Evolutionary conservation across 2,329 filamentous ascomycete species (phyloP).

Genomic region (Annulohypoxylon truncatum): DNA sequence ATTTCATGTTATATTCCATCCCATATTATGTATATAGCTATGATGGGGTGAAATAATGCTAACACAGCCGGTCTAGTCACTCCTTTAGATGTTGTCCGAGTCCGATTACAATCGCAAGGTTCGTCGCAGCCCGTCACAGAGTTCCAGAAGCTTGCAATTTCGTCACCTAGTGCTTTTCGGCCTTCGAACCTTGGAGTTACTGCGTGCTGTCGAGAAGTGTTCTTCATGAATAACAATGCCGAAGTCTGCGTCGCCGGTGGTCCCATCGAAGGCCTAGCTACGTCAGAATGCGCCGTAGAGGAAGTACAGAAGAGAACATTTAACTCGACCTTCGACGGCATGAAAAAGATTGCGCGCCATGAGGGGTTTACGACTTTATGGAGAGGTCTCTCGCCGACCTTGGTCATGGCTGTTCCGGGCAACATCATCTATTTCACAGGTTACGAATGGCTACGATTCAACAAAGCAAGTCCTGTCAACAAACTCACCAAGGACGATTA

Average conservation of each 20-base stretch:
- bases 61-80: slow-evolving; percentile 71
- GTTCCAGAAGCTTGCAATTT: slow-evolving; percentile 66
- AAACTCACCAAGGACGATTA: slow-evolving; percentile 73
- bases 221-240: slow-evolving; percentile 89
- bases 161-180: slow-evolving; percentile 75
- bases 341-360: slow-evolving; percentile 94
- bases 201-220: slow-evolving; percentile 95
- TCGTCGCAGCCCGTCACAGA: slow-evolving; percentile 62
- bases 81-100: slow-evolving; percentile 94
- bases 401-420: slow-evolving; percentile 92
- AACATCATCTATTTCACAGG: slow-evolving; percentile 99
- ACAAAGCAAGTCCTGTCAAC: slow-evolving; percentile 77
- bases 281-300: slow-evolving; percentile 83
- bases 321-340: slow-evolving; percentile 89
- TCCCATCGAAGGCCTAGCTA: slow-evolving; percentile 60
- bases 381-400: slow-evolving; percentile 92
- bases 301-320: slow-evolving; percentile 86
- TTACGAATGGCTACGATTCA: slow-evolving; percentile 91
- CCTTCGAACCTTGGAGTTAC: slow-evolving; percentile 87
- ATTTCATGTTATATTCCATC: slow-evolving; percentile 30
- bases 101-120: slow-evolving; percentile 88
- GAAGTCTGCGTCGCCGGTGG: slow-evolving; percentile 83
- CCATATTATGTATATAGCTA: neutral
- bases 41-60: slow-evolving; percentile 23
- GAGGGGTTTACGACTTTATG: slow-evolving; percentile 89